phyloP scores from a whole-genome alignment of 768 basidiomycete species.

The Russula emetica region DNA sequence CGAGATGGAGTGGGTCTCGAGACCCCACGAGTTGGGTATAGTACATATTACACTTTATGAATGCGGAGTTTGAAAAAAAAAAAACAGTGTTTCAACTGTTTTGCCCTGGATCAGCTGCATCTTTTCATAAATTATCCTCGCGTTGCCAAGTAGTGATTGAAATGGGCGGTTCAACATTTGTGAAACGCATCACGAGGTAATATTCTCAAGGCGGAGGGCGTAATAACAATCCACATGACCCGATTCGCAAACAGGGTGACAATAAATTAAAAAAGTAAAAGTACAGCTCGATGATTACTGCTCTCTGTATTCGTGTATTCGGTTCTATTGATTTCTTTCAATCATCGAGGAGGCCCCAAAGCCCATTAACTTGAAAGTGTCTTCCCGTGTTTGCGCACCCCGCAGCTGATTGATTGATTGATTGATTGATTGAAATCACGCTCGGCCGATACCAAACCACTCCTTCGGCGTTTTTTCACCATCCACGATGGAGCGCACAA shows the following conservation, averaged over 20 bases:
- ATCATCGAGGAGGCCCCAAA: not conserved
- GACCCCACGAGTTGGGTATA: not conserved
- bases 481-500: slow-evolving; percentile 67
- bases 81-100: not conserved
- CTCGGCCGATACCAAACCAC: slow-evolving; percentile 36
- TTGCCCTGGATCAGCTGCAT: not conserved
- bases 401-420: not conserved
- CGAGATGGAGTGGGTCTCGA: not conserved
- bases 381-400: too few relatives aligned
- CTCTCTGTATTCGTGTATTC: not conserved
- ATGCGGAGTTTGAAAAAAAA: not conserved
- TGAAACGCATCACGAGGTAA: slow-evolving; percentile 3
- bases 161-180: not conserved
- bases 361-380: not conserved
- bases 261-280: not conserved
- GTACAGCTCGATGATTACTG: not conserved
- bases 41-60: not conserved
- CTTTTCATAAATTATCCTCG: not conserved
- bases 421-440: slow-evolving; percentile 8
- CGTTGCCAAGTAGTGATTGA: not conserved
- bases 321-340: not conserved
- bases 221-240: too few relatives aligned
- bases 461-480: slow-evolving; percentile 58
- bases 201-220: not conserved
- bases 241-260: not conserved